These are phyloP conservation scores for Umbelopsis isabellina DNA, from an alignment of 192 early-diverging fungal genomes.

Conservation along the genomic window DNA sequence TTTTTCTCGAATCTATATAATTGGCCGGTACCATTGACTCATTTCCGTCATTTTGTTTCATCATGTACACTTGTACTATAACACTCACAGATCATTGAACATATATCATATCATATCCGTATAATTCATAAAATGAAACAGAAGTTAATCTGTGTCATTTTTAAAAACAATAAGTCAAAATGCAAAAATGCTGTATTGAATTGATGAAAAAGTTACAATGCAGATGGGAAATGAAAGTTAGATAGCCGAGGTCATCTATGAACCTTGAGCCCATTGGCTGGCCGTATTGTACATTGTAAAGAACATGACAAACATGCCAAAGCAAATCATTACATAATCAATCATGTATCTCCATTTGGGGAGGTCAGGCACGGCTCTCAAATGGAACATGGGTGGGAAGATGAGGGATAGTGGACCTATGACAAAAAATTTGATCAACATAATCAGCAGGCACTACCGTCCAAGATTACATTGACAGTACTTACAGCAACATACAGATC, in stretches of 20 bases:
- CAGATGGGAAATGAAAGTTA: background rate
- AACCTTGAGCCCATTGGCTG: conserved; percentile 26
- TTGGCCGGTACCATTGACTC: no score
- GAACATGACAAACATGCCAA: conserved; percentile 57
- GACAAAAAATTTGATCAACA: background rate
- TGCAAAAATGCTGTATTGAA: background rate
- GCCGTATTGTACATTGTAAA: conserved; percentile 39
- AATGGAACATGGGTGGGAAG: conserved; percentile 86
- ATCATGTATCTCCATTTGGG: conserved; percentile 45
- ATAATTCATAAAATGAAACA: background rate
- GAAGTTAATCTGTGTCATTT: background rate
- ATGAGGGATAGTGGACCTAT: conserved; percentile 73
- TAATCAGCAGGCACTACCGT: background rate
- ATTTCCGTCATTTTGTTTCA: background rate
- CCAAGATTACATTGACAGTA: background rate
- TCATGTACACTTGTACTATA: background rate
- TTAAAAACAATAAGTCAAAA: background rate
- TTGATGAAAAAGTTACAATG: background rate
- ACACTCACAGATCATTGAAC: background rate
- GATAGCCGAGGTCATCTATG: background rate
- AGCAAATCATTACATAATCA: conserved; percentile 63
- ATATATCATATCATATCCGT: background rate
- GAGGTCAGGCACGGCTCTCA: conserved; percentile 50
- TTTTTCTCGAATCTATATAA: no score
- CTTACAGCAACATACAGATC: conserved; percentile 70